Base-by-base conservation (phyloP, 208 protist genomes). In the Acanthamoeba culbertsoni region DNA sequence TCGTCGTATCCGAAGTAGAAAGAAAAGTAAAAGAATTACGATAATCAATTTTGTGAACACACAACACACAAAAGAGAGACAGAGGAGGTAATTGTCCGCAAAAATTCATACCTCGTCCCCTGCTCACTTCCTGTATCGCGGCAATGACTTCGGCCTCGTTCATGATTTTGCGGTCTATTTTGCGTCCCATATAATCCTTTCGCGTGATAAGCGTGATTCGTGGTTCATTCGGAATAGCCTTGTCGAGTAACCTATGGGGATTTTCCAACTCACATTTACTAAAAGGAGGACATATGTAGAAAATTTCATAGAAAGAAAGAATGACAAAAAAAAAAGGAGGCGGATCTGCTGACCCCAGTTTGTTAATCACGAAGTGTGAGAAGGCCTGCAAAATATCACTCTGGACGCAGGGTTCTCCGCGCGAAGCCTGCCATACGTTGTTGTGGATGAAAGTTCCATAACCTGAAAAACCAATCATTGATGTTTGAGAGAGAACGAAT, bases 381-480 rank as follows among this genome's bases (percentile, higher is more conserved):
- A 82, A 82, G 23, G 8, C 71, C 18, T 82, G 26, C 1, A 82
- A 8, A 23, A 82, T 82, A 23, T 82, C 71, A n/a, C 71, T 82
- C 26, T 82, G 14, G n/a, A 55, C 1, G 43, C 71, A 82, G 16
- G 71, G 71, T 43, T 82, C 71, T 7, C 71, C 71, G 23, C 16
- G 16, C 8, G 26, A 23, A n/a, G 71, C 42, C 40, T 12, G 23
- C 43, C 37, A 82, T 3, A 53, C 71, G 8, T 82, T 82, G 71
- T 82, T 82, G 71, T 82, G 71, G 23, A 82, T 82, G 71, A 82
- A 82, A 1, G 37, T 82, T 37, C 71, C 71, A 53, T 82, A 82
- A 33, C 71, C 68, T 77, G 68, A 2, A 12, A n/a, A n/a, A n/a
- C n/a, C n/a, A n/a, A n/a, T n/a, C n/a, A n/a, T n/a, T n/a, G n/a